Base-by-base conservation (phyloP, 495 filamentous ascomycete species). In the Hyaloscypha bicolor region DNA sequence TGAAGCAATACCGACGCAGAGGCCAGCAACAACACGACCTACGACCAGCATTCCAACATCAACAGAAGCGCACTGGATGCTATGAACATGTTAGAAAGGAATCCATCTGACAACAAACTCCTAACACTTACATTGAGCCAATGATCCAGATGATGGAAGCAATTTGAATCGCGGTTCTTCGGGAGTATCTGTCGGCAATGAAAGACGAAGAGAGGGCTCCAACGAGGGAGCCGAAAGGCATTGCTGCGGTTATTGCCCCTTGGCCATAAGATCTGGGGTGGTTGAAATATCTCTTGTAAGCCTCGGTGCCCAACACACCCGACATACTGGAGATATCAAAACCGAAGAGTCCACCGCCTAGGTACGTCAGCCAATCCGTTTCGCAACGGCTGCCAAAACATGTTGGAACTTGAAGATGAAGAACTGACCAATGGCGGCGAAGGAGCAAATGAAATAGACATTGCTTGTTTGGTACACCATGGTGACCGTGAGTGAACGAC, bases 1-100 rank as follows among this genome's bases (percentile, higher is more conserved):
- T 4, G 90, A 92, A 14, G 86, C 87, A 61, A 93, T 90, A 67
- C 92, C 92, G 65, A 93, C 87, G 63, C 87, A 90, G 55, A 95
- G 68, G 60, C 92, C 92, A 64, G 86, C 82, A 51, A 94, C 79
- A 55, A 91, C 84, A 69, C 92, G 87, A 9, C 91, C 92, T 65
- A 79, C 83, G 12, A 90, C 83, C 22, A 94, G 82, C 79, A 90
- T 86, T 29, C 80, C 81, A 55, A 91, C 79, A 60, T 86, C 86
- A 60, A 85, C 79, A 0, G 86, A 77, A 6, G 87, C 85, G 25
- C 85, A 81, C 79, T 89, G 87, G 29, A 91, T 78, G 58, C 79
- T 84, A 60, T 12, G 33, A 25, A 39, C 5, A 12, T 30, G 37
- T 31, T 22, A 55, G 63, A 29, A 60, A 63, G 6, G 6, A 16